phyloP scores from a whole-genome alignment of 2,329 filamentous ascomycete species.

The Penicillium sp. region DNA sequence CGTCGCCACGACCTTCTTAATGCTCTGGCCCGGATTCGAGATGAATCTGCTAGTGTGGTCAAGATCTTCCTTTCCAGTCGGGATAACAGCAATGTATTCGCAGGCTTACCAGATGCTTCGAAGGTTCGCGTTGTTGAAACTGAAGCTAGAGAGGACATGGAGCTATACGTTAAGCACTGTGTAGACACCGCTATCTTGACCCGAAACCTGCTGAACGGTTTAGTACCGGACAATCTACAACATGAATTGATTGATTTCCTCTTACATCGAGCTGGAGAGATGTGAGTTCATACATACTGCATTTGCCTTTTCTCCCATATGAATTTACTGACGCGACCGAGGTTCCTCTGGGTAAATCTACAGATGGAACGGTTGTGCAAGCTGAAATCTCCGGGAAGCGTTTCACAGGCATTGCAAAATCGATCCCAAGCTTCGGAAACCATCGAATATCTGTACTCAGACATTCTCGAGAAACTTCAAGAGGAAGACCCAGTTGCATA shows the following conservation, averaged over 20 bases:
- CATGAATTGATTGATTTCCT: not conserved
- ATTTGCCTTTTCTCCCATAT: not conserved
- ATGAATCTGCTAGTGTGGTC: constrained; percentile 23
- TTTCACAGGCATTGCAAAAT: not conserved
- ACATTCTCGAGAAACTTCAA: not conserved
- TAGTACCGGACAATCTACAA: not conserved
- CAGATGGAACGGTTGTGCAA: not conserved
- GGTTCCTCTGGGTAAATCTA: not conserved
- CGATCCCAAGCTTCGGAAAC: not conserved
- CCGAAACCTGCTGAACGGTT: not conserved
- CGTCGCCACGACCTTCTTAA: constrained; percentile 22
- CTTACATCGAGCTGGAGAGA: not conserved
- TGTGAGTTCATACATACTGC: not conserved
- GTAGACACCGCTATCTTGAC: not conserved
- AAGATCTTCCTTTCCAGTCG: constrained; percentile 36
- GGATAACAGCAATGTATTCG: constrained; percentile 18
- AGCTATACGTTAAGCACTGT: not conserved
- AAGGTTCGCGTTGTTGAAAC: not conserved
- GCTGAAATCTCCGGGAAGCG: not conserved
- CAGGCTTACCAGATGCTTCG: not conserved
- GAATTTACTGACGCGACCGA: not conserved
- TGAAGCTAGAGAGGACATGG: not conserved
- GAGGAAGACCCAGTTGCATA: not conserved
- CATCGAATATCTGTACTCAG: not conserved
- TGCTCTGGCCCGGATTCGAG: constrained; percentile 23